Percentiles rank a stretch among this genome's conserved stretches.
These are phyloP conservation scores for Ambrosiella beaveri DNA, from an alignment of 2,329 filamentous ascomycete species.

Conservation along the genomic window DNA sequence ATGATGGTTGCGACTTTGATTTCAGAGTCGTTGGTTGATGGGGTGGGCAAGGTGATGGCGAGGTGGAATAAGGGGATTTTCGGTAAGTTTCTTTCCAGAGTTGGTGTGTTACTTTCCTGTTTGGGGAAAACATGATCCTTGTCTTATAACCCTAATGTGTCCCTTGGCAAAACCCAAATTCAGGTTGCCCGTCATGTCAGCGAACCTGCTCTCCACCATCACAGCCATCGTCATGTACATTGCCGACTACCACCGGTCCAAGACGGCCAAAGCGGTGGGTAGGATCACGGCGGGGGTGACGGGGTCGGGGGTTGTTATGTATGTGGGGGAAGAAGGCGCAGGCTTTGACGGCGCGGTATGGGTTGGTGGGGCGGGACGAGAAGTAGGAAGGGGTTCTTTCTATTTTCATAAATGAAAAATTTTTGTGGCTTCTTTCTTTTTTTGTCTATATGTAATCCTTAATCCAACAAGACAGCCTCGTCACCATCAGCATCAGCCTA, in stretches of 20 bases:
- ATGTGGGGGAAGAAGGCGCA: slow-evolving; percentile 13
- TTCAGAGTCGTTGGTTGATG: slow-evolving; percentile 21
- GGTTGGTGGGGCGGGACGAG: not conserved
- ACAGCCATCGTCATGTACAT: slow-evolving; percentile 23
- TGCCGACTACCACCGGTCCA: slow-evolving; percentile 23
- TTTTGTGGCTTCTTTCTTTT: no score
- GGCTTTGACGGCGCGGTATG: slow-evolving; percentile 6
- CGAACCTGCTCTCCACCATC: slow-evolving; percentile 21
- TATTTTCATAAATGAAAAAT: no score
- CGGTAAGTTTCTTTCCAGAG: slow-evolving; percentile 13
- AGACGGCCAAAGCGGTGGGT: slow-evolving; percentile 20
- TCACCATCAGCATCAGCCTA: no score
- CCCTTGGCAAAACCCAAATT: slow-evolving; percentile 21
- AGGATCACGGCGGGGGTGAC: slow-evolving; percentile 17
- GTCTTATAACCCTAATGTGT: not conserved
- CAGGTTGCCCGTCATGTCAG: slow-evolving; percentile 22
- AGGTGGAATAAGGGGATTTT: slow-evolving; percentile 22
- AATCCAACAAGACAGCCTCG: no score
- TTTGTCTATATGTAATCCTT: no score
- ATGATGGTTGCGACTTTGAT: slow-evolving; percentile 19
- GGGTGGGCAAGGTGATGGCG: slow-evolving; percentile 20
- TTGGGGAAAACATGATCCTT: not conserved
- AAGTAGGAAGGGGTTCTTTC: no score
- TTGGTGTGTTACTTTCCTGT: no score
- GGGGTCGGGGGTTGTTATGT: slow-evolving; percentile 20